Evolutionary conservation across 2,329 filamentous ascomycete genomes (phyloP).

Genomic region (Lasiodiplodia hormozganensis): DNA sequence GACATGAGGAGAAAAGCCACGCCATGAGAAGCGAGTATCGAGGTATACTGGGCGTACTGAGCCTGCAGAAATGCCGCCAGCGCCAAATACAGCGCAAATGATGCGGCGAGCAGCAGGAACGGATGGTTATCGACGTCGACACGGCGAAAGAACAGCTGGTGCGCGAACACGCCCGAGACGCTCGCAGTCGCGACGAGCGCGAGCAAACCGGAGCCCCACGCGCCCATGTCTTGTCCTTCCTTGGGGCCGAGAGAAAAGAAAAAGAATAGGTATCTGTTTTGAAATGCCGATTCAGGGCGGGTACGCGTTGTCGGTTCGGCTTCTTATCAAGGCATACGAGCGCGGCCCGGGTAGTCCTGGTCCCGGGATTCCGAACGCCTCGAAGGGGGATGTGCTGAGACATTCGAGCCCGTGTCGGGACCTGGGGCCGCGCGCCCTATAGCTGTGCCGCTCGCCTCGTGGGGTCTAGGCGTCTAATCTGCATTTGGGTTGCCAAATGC

Average conservation of each 20-base stretch:
- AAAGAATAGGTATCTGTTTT: not conserved
- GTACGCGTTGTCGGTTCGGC: not conserved
- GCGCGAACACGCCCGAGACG: conserved; percentile 3
- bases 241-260: not conserved
- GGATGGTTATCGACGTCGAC: not conserved
- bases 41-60: not conserved
- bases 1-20: conserved; percentile 3
- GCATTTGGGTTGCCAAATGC: not conserved
- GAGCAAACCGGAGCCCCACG: conserved; percentile 6
- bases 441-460: conserved; percentile 8
- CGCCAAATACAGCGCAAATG: not conserved
- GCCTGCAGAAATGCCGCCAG: not conserved
- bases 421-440: not conserved
- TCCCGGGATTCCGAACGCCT: not conserved
- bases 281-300: not conserved
- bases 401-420: not conserved
- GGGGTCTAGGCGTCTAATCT: not conserved
- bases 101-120: not conserved
- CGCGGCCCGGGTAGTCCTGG: not conserved
- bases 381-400: conserved; percentile 10
- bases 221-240: not conserved
- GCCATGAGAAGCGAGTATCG: not conserved
- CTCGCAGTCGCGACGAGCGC: conserved; percentile 1
- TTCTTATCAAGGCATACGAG: not conserved
- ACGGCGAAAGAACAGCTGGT: conserved; percentile 10